A percentile compares a stretch with the other conserved stretches of the same genome.
Evolutionary conservation across 495 filamentous ascomycete genomes (phyloP).

Genomic region (Podospora anserina): DNA sequence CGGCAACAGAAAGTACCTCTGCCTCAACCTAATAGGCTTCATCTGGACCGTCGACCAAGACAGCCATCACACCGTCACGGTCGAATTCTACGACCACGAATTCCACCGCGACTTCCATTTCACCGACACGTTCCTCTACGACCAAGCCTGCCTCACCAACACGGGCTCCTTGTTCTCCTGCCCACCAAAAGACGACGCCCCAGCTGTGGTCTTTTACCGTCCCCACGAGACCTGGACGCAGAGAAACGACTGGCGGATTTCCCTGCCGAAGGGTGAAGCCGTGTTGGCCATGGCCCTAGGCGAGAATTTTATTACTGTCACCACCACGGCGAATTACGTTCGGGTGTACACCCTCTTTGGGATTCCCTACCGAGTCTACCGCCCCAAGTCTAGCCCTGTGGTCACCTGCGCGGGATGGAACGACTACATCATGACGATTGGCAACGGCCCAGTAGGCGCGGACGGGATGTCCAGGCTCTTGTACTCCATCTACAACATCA

Average conservation of each 20-base stretch:
- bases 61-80: slow-evolving; percentile 89
- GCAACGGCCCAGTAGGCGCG: slow-evolving; percentile 79
- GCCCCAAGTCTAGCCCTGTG: slow-evolving; percentile 83
- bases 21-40: slow-evolving; percentile 86
- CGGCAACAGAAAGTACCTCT: slow-evolving; percentile 88
- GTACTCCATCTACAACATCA: slow-evolving; percentile 91
- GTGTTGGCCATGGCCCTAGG: slow-evolving; percentile 86
- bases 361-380: slow-evolving; percentile 79
- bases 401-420: slow-evolving; percentile 90
- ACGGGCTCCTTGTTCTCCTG: slow-evolving; percentile 85
- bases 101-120: slow-evolving; percentile 93
- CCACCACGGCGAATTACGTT: slow-evolving; percentile 80
- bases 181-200: slow-evolving; percentile 61
- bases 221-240: slow-evolving; percentile 97
- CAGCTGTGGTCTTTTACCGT: slow-evolving; percentile 88
- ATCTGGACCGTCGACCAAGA: slow-evolving; percentile 98
- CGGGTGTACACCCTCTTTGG: slow-evolving; percentile 91
- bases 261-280: slow-evolving; percentile 75
- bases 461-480: slow-evolving; percentile 71
- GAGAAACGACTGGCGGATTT: slow-evolving; percentile 83
- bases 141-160: slow-evolving; percentile 87
- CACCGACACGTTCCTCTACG: slow-evolving; percentile 90
- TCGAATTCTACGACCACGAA: slow-evolving; percentile 95
- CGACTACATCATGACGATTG: slow-evolving; percentile 90
- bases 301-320: slow-evolving; percentile 84